Evolutionary conservation across 306 rosid species (phyloP), one percentile per base, ranked within the genome.

Genomic region (Cicer arietinum): DNA sequence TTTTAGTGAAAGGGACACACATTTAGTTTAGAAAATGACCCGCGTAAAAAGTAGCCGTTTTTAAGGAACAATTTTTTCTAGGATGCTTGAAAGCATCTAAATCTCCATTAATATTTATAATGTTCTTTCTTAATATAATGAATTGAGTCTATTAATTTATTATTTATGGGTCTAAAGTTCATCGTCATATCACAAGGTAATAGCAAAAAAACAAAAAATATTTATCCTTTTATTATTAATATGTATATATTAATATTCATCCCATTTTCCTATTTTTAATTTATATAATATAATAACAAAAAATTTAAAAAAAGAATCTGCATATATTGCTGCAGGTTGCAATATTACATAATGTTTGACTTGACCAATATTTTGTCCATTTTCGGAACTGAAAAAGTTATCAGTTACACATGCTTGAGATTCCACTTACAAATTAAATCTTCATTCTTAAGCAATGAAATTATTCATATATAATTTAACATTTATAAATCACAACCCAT

Each of bases 1-100:
- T 45, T 76, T 67, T 70, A 67, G 42, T 80, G 91, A 91, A 80
- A 94, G 86, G 72, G 90, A 88, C 94, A 80, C 84, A 59, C 50
- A 83, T 71, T 45, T 73, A 30, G 64, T 54, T 79, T 61, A 56
- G 86, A 79, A 83, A 82, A 80, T 67, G 89, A 88, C 90, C 84
- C 80, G 41, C 84, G 73, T 74, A 81, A 84, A 84, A 82, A 74
- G 74, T 69, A 69, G 72, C 76, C 73, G 76, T 85, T 83, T 84
- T 81, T 84, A 42, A 8, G 53, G 48, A 79, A 85, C 79, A 61
- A 85, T 82, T 77, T 48, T 65, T 71, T 80, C 85, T 84, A 46
- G 68, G 85, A 85, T 85, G 78, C 89, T 72, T 69, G 61, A 47
- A 64, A 65, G 74, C 82, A 69, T 69, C 35, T 25, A 25, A 25